Percentiles rank a stretch among this genome's conserved stretches.
These are phyloP conservation scores for Colletotrichum camelliae DNA, from an alignment of 2,329 filamentous ascomycete genomes.

Conservation along the genomic window DNA sequence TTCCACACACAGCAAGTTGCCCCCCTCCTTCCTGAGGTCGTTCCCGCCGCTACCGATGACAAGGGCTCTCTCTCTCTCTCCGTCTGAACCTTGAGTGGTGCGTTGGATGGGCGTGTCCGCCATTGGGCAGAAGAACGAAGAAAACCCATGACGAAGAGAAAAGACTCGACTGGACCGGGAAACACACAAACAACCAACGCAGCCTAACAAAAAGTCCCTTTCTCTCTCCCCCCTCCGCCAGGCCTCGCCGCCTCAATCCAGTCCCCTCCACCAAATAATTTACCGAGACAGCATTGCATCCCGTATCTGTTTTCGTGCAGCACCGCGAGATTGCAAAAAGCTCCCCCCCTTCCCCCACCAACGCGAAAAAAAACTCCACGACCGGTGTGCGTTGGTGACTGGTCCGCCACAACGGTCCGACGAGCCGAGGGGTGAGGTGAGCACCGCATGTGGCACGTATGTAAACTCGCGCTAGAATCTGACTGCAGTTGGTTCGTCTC, in stretches of 20 bases:
- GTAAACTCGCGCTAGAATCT: not conserved
- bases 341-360: not conserved
- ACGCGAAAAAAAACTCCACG: not conserved
- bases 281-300: conserved; percentile 5
- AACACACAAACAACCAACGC: not conserved
- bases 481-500: not conserved
- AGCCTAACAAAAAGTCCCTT: not conserved
- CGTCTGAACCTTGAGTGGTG: not conserved
- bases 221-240: not conserved
- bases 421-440: not conserved
- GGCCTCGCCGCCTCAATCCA: not conserved
- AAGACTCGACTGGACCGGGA: not conserved
- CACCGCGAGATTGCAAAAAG: conserved; percentile 3
- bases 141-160: not conserved
- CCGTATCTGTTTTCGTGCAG: conserved; percentile 3
- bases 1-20: not conserved
- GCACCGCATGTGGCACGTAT: not conserved
- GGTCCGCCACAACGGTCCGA: conserved; percentile 1
- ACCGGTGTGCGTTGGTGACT: not conserved
- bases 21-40: not conserved
- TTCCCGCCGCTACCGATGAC: not conserved
- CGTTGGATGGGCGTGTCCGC: not conserved
- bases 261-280: not conserved
- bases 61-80: not conserved
- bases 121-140: not conserved